Conservation (phyloP, 176 grass and related monocot genomes). For the Hsuehochloa calcarea region DNA sequence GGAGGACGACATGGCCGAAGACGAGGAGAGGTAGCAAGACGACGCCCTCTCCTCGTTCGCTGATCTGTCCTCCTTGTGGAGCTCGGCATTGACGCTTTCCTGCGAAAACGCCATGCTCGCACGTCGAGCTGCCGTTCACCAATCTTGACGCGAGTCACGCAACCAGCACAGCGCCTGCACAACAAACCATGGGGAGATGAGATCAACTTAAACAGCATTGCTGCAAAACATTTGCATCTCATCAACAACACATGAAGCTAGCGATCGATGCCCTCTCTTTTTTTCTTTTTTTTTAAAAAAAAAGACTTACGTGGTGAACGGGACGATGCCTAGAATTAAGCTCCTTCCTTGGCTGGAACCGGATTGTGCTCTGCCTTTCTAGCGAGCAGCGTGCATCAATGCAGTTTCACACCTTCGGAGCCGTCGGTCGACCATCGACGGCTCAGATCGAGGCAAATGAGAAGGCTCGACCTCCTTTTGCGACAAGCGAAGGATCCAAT, state of each 20-base stretch:
- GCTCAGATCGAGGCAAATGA: neutral
- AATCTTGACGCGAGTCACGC: neutral
- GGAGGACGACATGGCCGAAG: neutral
- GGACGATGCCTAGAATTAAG: neutral
- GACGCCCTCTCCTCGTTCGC: neutral
- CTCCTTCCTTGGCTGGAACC: neutral
- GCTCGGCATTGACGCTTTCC: slow-evolving; percentile 9
- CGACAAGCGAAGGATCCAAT: too few species aligned
- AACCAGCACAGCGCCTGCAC: neutral
- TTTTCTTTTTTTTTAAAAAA: too few species aligned
- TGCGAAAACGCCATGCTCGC: slow-evolving; percentile 8
- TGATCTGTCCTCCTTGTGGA: neutral
- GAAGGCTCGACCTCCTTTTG: too few species aligned
- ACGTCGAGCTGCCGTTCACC: neutral
- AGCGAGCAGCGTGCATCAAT: neutral
- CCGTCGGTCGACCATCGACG: neutral
- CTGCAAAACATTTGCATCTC: neutral
- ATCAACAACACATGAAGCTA: neutral
- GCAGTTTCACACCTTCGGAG: neutral
- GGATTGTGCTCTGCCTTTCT: neutral
- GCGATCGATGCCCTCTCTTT: neutral
- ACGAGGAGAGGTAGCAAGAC: neutral
- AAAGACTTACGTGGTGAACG: neutral
- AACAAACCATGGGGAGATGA: neutral
- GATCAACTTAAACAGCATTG: neutral